phyloP scores from a whole-genome alignment of 106 monocot genomes.

The Iris macrosiphon region DNA sequence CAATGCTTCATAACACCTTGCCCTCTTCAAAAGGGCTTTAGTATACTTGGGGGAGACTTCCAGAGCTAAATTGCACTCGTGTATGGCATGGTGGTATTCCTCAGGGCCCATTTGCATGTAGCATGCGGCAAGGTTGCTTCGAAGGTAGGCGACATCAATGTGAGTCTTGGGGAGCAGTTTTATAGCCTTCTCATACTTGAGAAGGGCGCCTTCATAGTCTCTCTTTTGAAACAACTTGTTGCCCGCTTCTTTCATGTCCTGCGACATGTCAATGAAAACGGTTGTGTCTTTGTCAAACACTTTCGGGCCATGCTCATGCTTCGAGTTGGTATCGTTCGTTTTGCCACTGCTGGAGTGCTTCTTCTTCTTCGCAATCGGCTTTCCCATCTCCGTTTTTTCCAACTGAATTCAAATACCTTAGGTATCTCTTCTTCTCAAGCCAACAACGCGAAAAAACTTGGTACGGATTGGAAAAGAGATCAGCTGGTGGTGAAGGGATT shows the following conservation, averaged over 20 bases:
- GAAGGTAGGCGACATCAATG: constrained; percentile 52
- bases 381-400: constrained; percentile 47
- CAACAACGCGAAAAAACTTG: no score
- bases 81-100: constrained; percentile 59
- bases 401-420: no score
- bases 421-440: no score
- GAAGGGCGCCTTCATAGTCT: constrained; percentile 72
- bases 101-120: constrained; percentile 77
- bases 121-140: constrained; percentile 74
- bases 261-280: constrained; percentile 73
- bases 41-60: constrained; percentile 73
- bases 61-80: constrained; percentile 77
- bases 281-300: constrained; percentile 52
- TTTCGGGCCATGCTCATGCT: constrained; percentile 32
- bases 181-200: constrained; percentile 84
- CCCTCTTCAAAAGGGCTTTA: constrained; percentile 80
- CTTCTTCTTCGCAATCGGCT: constrained; percentile 75
- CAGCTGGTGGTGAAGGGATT: no score
- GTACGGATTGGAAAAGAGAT: no score
- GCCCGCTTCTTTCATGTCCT: constrained; percentile 77
- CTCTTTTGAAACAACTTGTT: constrained; percentile 69
- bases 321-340: constrained; percentile 16
- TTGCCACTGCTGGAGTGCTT: constrained; percentile 17
- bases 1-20: constrained; percentile 76
- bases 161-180: constrained; percentile 77